phyloP scores from a whole-genome alignment of 2,329 filamentous ascomycete species.

The Pyrenophora seminiperda region DNA sequence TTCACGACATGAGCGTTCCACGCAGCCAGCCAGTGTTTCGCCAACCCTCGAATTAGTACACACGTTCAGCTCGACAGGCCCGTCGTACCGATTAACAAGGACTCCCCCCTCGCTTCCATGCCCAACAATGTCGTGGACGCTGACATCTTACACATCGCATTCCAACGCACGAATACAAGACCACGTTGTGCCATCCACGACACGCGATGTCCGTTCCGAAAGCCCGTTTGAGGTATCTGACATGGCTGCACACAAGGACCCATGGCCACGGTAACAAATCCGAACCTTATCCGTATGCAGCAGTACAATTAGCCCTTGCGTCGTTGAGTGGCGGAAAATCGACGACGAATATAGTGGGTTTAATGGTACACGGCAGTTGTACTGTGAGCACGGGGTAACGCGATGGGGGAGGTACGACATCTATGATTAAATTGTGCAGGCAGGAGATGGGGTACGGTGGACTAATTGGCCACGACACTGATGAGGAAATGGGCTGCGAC shows the following conservation, averaged over 20 bases:
- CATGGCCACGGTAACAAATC: constrained; percentile 13
- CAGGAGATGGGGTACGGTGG: background rate
- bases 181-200: constrained; percentile 9
- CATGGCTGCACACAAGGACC: constrained; percentile 12
- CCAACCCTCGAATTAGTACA: background rate
- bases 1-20: background rate
- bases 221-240: constrained; percentile 15
- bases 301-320: constrained; percentile 12
- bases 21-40: background rate
- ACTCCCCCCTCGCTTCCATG: constrained; percentile 1
- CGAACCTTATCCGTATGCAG: background rate
- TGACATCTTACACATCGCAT: constrained; percentile 4
- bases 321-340: constrained; percentile 15
- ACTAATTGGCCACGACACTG: too few relatives aligned
- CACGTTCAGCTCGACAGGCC: constrained; percentile 1
- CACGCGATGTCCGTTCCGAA: constrained; percentile 14
- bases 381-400: constrained; percentile 9
- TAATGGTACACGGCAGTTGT: constrained; percentile 15
- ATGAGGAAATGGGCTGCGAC: constrained; percentile 1
- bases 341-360: constrained; percentile 9
- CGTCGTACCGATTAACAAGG: background rate
- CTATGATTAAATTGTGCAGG: constrained; percentile 8
- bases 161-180: constrained; percentile 6
- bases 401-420: constrained; percentile 8
- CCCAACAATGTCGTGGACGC: background rate